Conservation (phyloP, 164 flowering plant genomes). For the Paratinospora sagittata region DNA sequence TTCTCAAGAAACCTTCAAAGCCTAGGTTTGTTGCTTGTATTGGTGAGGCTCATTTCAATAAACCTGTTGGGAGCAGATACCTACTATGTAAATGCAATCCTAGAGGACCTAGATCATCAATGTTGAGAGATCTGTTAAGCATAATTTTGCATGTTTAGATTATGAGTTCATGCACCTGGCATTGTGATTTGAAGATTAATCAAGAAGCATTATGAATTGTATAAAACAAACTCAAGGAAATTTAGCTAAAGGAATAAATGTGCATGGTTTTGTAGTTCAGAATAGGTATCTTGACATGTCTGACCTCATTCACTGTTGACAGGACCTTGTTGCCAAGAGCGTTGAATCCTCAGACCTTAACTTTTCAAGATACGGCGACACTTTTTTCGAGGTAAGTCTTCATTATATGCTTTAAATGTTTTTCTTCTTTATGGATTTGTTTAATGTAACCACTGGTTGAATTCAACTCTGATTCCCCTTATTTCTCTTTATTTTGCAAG, state of each 20-base stretch:
- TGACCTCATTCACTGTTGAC: conserved; percentile 13
- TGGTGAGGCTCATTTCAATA: too few relatives aligned
- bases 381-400: conserved; percentile 79
- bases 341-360: conserved; percentile 86
- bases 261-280: neutral
- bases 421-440: neutral
- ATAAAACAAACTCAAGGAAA: too few relatives aligned
- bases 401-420: neutral
- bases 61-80: too few relatives aligned
- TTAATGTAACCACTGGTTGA: neutral
- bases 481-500: too few relatives aligned
- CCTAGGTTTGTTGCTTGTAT: too few relatives aligned
- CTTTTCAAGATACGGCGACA: conserved; percentile 97
- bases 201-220: too few relatives aligned
- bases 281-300: neutral
- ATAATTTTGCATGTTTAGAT: neutral
- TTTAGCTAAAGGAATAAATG: too few relatives aligned
- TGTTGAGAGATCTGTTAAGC: neutral
- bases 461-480: neutral
- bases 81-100: too few relatives aligned
- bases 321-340: conserved; percentile 90
- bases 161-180: neutral
- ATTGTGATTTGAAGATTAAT: too few relatives aligned
- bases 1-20: too few relatives aligned
- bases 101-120: too few relatives aligned